Base-by-base conservation (phyloP, 305 asterid genomes). In the Nicotiana rustica region DNA sequence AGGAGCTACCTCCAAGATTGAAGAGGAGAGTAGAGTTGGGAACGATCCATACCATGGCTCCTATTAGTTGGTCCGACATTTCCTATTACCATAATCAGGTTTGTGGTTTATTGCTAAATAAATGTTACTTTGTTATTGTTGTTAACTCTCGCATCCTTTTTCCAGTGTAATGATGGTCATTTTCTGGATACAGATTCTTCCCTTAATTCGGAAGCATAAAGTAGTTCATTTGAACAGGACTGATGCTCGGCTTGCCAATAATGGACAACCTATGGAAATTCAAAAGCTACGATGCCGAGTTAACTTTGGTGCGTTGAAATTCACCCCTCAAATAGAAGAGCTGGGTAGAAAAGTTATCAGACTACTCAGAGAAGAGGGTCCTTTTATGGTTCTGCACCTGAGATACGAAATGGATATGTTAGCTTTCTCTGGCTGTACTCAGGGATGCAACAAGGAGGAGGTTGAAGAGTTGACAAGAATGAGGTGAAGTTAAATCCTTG, bases 361-460 rank as follows among this genome's bases (percentile, higher is more conserved):
- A 75, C 87, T 91, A 83, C 90, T 95, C 65, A 89, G 93, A 61
- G 88, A 85, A 79, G 92, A 88, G 17, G 98, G 98, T 61, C 93
- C 95, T 12, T 93, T 95, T 86, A 75, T 95, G 38, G 98, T 92
- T 79, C 97, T 95, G 82, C 98, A 93, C 89, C 95, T 95, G 49
- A 90, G 98, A 88, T 95, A 92, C 56, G 98, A 95, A 91, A 95
- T 95, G 98, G 98, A 95, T 79, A 95, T 93, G 98, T 75, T 95
- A 89, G 93, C 98, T 17, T 95, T 95, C 83, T 90, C 98, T 29
- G 97, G 98, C 55, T 95, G 98, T 77, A 91, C 93, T 64, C 93
- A 65, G 82, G 98, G 98, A 79, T 93, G 96, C 93, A 91, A 86
- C 60, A 59, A 79, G 13, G 88, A 89, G 13, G 98, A 95, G 89